These are phyloP conservation scores for Mycena floridula DNA, from an alignment of 768 basidiomycete genomes.

Conservation along the genomic window DNA sequence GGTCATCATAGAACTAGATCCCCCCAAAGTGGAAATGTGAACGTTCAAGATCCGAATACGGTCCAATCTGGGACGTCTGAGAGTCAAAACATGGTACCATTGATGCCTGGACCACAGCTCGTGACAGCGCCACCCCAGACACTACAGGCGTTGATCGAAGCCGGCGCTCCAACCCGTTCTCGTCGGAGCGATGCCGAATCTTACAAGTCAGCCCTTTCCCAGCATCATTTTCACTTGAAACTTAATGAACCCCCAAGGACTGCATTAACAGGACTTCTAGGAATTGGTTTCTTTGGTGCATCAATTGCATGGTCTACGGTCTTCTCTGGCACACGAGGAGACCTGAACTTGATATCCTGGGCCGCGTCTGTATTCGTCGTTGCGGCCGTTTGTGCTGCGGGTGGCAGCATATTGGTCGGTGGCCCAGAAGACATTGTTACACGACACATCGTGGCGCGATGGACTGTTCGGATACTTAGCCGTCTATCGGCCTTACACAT, in stretches of 20 bases:
- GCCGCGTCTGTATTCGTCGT: constrained; percentile 14
- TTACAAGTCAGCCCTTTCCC: no score
- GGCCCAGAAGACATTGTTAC: constrained; percentile 10
- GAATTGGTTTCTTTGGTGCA: constrained; percentile 17
- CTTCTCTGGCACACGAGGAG: constrained; percentile 16
- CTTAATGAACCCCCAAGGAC: not conserved
- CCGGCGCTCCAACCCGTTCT: no score
- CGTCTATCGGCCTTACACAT: constrained; percentile 10
- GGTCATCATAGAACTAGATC: no score
- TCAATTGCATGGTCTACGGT: constrained; percentile 19
- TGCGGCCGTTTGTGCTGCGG: constrained; percentile 10
- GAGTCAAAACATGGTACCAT: no score
- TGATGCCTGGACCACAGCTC: no score
- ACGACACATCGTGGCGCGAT: constrained; percentile 6
- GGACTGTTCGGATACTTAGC: constrained; percentile 13
- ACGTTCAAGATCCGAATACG: no score
- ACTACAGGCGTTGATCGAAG: no score
- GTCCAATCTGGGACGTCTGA: no score
- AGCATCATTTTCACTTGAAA: no score
- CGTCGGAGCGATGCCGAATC: no score
- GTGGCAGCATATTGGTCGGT: constrained; percentile 9
- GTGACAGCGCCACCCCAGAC: no score
- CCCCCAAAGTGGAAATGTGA: no score
- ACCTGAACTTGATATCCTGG: constrained; percentile 17
- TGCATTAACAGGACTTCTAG: constrained; percentile 1